A percentile compares a stretch with the other conserved stretches of the same genome.
phyloP scores from a whole-genome alignment of 306 rosid species.

The Prunus armeniaca region DNA sequence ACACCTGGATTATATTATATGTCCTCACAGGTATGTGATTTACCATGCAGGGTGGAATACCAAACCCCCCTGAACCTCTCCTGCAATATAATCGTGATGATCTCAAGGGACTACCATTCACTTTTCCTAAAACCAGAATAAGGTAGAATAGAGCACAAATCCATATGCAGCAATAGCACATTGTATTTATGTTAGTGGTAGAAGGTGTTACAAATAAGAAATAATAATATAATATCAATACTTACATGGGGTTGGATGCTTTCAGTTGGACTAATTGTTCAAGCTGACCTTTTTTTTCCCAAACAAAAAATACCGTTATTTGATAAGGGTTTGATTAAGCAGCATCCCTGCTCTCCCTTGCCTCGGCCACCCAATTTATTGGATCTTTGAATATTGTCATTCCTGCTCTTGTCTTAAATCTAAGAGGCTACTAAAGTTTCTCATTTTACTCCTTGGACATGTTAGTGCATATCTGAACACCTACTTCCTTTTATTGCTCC shows the following conservation, averaged over 20 bases:
- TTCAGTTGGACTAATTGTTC: background rate
- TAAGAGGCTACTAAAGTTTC: constrained; percentile 14
- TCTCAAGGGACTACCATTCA: constrained; percentile 84
- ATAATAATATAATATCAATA: background rate
- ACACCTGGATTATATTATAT: constrained; percentile 16
- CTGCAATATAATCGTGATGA: constrained; percentile 78
- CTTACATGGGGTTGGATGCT: background rate
- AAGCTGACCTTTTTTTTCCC: background rate
- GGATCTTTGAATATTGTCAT: constrained; percentile 1
- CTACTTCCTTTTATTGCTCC: constrained; percentile 13
- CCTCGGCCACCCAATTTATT: background rate
- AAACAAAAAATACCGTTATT: background rate
- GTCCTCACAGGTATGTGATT: constrained; percentile 26
- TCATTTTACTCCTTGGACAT: background rate
- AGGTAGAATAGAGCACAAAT: constrained; percentile 48
- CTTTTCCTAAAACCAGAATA: constrained; percentile 56
- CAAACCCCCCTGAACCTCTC: constrained; percentile 70
- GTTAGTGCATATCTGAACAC: constrained; percentile 8
- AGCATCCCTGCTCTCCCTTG: constrained; percentile 20
- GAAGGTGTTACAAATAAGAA: background rate
- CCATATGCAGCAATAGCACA: background rate
- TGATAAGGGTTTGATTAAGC: constrained; percentile 16
- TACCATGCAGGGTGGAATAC: constrained; percentile 84
- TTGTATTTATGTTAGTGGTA: background rate
- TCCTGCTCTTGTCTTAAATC: constrained; percentile 8